Base-by-base conservation (phyloP, 1,139 yeast genomes). In the Pichia norvegensis region DNA sequence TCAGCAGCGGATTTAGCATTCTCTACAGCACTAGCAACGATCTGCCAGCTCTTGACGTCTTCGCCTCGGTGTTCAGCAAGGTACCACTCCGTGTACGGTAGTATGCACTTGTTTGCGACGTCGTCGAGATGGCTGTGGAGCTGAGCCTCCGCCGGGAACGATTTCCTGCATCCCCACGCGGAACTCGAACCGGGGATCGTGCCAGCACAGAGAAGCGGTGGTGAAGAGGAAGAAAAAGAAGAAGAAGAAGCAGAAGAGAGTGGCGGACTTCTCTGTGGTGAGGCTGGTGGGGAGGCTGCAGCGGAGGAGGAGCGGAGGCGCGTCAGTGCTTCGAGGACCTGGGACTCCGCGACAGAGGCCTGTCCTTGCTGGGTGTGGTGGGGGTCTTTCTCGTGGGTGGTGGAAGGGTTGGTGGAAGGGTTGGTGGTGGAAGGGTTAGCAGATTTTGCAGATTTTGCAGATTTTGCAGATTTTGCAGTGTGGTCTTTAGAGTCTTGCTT, bases 251-350 rank as follows among this genome's bases (percentile, higher is more conserved):
- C n/a, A 10, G 35, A 16, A 8, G 36, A n/a, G 20, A 23, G 31
- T 13, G 14, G 31, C 14, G 31, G 31, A n/a, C 14, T 13, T 14
- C 25, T 6, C 25, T 23, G 25, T 7, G 11, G 11, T 20, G 38
- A n/a, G 4, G 27, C 19, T 20, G 38, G n/a, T 4, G 27, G 13
- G 9, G 33, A 11, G 4, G 40, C 23, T 16, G 41, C n/a, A 7
- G 44, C 16, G 27, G 42, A 17, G 11, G 36, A 22, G 11, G 51
- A 45, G 16, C 48, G 29, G 17, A 48, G 33, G 10, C 33, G 40
- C 3, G 51, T 45, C 14, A 48, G 23, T 3, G 51, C 51, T 29
- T 48, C 48, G n/a, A 48, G 27, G 4, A 43, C 51, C 21, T 48
- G 48, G 11, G 46, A 39, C 21, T 44, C 51, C 2, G 48, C 43